These are phyloP conservation scores for Neofusicoccum parvum DNA, from an alignment of 2,329 filamentous ascomycete species.

Conservation along the genomic window DNA sequence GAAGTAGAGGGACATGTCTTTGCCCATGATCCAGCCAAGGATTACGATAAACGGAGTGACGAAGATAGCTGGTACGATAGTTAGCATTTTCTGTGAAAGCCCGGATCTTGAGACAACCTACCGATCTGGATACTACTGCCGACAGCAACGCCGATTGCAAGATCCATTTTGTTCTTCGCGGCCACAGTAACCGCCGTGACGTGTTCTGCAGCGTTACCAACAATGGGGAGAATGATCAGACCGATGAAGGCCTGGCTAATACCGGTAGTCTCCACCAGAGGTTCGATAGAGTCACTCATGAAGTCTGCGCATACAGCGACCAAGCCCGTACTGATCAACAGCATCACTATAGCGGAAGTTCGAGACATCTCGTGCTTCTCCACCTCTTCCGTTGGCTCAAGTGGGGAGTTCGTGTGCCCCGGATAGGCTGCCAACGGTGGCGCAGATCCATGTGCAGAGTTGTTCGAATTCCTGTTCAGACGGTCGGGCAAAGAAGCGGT, in stretches of 20 bases:
- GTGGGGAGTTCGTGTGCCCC: background rate
- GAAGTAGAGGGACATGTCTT: constrained; percentile 68
- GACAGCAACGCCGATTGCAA: constrained; percentile 78
- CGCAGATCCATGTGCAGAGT: background rate
- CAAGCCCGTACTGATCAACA: constrained; percentile 57
- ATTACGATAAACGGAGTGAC: constrained; percentile 76
- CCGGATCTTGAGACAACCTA: background rate
- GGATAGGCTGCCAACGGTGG: background rate
- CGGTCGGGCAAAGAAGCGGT: constrained; percentile 40
- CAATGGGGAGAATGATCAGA: constrained; percentile 77
- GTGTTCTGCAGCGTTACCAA: constrained; percentile 83
- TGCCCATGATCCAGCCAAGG: constrained; percentile 76
- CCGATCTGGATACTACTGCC: constrained; percentile 77
- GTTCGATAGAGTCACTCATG: constrained; percentile 73
- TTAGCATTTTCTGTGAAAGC: constrained; percentile 25
- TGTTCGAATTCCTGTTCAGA: constrained; percentile 31
- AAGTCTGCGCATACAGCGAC: constrained; percentile 70
- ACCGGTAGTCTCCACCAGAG: constrained; percentile 61
- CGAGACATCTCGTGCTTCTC: constrained; percentile 54
- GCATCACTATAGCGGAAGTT: constrained; percentile 58
- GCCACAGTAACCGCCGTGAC: constrained; percentile 79
- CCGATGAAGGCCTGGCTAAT: constrained; percentile 77
- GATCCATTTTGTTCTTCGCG: constrained; percentile 82
- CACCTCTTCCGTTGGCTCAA: constrained; percentile 28
- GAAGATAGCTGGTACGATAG: constrained; percentile 62